Conservation (phyloP, 1,139 yeast species). For the Pichia norvegensis region DNA sequence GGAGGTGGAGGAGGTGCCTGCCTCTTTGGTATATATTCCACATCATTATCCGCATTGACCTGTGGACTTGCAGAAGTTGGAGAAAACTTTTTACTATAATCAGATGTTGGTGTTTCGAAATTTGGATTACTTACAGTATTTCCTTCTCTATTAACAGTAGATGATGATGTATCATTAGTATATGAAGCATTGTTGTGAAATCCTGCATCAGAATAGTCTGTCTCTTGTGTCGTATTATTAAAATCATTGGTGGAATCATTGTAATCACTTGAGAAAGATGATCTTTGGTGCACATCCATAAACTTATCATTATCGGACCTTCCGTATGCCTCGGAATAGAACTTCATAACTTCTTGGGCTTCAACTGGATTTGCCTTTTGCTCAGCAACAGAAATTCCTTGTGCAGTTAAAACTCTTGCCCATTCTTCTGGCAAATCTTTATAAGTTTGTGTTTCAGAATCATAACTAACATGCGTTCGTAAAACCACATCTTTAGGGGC, state of each 20-base stretch:
- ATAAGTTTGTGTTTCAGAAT: constrained; percentile 73
- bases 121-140: neutral
- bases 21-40: constrained; percentile 26
- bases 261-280: constrained; percentile 18
- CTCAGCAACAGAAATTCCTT: constrained; percentile 79
- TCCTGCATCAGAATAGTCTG: constrained; percentile 1
- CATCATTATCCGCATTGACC: constrained; percentile 15
- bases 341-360: constrained; percentile 58
- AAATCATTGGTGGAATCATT: constrained; percentile 15
- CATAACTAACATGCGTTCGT: constrained; percentile 88
- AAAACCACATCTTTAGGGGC: constrained; percentile 88
- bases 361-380: constrained; percentile 92
- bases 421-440: constrained; percentile 91
- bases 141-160: constrained; percentile 2
- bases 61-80: constrained; percentile 8
- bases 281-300: constrained; percentile 54
- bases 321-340: constrained; percentile 50
- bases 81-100: neutral
- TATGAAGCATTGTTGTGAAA: constrained; percentile 2
- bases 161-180: constrained; percentile 6
- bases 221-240: constrained; percentile 9
- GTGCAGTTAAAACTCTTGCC: constrained; percentile 74
- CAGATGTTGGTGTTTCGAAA: constrained; percentile 7
- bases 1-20: constrained; percentile 32
- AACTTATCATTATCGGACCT: constrained; percentile 51